Conservation (phyloP, 2,329 filamentous ascomycete genomes). For the Aspergillus puulaauensis region DNA sequence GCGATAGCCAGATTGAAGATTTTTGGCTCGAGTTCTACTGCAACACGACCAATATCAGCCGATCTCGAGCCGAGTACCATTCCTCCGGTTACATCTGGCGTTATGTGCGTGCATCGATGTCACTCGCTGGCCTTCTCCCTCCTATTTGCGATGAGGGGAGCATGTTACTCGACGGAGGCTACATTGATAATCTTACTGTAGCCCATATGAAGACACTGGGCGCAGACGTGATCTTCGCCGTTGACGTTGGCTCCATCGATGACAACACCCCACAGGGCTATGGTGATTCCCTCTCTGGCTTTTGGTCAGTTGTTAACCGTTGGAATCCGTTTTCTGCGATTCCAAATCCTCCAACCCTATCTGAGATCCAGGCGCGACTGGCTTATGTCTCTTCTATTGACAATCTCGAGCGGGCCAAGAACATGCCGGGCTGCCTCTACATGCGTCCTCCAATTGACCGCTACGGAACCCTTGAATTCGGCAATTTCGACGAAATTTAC, state of each 20-base stretch:
- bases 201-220: slow-evolving; percentile 95
- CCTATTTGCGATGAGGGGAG: slow-evolving; percentile 95
- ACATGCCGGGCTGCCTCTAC: slow-evolving; percentile 85
- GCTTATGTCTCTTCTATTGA: slow-evolving; percentile 96
- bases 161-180: slow-evolving; percentile 95
- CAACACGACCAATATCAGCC: slow-evolving; percentile 98
- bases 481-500: slow-evolving; percentile 97
- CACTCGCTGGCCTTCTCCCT: slow-evolving; percentile 84
- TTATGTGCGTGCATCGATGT: slow-evolving; percentile 96
- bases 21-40: slow-evolving; percentile 99
- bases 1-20: slow-evolving; percentile 95
- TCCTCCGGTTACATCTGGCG: slow-evolving; percentile 97
- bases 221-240: slow-evolving; percentile 89
- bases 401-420: slow-evolving; percentile 90
- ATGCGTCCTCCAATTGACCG: slow-evolving; percentile 93
- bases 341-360: slow-evolving; percentile 90
- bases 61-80: slow-evolving; percentile 87
- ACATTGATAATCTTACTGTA: slow-evolving; percentile 95
- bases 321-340: slow-evolving; percentile 93
- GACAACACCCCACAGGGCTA: slow-evolving; percentile 90
- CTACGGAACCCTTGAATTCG: slow-evolving; percentile 94
- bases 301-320: slow-evolving; percentile 92
- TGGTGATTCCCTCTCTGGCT: slow-evolving; percentile 88
- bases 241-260: slow-evolving; percentile 91
- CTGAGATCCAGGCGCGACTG: slow-evolving; percentile 90